phyloP scores from a whole-genome alignment of 2,329 filamentous ascomycete species.

The Alternaria burnsii region DNA sequence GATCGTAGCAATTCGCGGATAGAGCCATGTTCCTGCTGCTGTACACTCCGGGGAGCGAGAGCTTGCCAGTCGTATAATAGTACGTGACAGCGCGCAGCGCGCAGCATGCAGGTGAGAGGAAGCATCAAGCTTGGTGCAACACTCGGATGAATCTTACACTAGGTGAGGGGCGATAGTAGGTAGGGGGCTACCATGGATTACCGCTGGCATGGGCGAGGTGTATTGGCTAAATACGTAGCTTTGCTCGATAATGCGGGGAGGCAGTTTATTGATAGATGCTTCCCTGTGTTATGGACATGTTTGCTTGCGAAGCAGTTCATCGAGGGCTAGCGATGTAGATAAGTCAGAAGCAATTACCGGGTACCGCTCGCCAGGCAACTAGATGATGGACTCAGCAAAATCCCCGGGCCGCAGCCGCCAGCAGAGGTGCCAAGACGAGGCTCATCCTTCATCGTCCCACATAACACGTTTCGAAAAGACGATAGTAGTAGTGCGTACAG shows the following conservation, averaged over 20 bases:
- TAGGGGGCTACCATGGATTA: conserved; percentile 16
- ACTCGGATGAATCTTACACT: conserved; percentile 24
- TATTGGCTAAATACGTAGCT: conserved; percentile 22
- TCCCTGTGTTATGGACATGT: conserved; percentile 5
- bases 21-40: conserved; percentile 29
- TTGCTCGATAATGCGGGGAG: conserved; percentile 3
- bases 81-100: conserved; percentile 4
- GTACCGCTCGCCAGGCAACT: conserved; percentile 1
- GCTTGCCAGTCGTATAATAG: conserved; percentile 1
- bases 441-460: conserved; percentile 13
- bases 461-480: not conserved
- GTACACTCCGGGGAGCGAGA: conserved; percentile 5
- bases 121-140: conserved; percentile 38
- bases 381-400: conserved; percentile 2
- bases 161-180: conserved; percentile 12
- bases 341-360: conserved; percentile 5
- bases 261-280: conserved; percentile 14
- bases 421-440: conserved; percentile 19
- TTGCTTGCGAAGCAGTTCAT: conserved; percentile 6
- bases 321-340: not conserved
- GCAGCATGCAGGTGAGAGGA: conserved; percentile 33
- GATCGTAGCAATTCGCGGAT: conserved; percentile 16
- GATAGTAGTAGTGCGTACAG: not conserved
- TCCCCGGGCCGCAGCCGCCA: conserved; percentile 6
- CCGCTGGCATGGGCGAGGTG: conserved; percentile 11